Evolutionary conservation across 345 rosid genomes (phyloP).

Genomic region (Gossypium turneri): DNA sequence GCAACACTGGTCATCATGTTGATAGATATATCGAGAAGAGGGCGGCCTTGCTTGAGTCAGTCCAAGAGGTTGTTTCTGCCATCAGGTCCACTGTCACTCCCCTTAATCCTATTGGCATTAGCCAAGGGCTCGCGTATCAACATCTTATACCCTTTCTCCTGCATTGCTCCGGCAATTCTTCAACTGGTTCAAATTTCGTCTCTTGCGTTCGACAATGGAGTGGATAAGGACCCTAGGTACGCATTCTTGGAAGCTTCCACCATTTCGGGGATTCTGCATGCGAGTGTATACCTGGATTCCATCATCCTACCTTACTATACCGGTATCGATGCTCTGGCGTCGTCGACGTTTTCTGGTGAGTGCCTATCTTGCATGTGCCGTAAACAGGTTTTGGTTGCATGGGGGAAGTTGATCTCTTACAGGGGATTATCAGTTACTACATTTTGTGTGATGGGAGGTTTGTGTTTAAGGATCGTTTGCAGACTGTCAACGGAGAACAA

Average conservation of each 20-base stretch:
- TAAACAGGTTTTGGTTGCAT: conserved; percentile 53
- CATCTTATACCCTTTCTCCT: conserved; percentile 50
- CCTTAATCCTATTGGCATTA: conserved; percentile 49
- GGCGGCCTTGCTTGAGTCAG: conserved; percentile 23
- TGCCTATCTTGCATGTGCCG: conserved; percentile 74
- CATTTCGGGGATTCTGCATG: conserved; percentile 74
- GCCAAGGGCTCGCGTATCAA: conserved; percentile 72
- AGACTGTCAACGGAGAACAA: conserved; percentile 28
- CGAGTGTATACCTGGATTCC: conserved; percentile 65
- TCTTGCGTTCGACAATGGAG: conserved; percentile 48
- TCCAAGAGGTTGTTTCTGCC: conserved; percentile 55
- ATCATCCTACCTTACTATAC: conserved; percentile 78
- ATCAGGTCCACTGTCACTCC: conserved; percentile 64
- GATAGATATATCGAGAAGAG: conserved; percentile 34
- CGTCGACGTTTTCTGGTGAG: conserved; percentile 62
- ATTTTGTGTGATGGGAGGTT: conserved; percentile 44
- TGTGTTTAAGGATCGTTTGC: conserved; percentile 48
- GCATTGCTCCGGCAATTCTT: conserved; percentile 62
- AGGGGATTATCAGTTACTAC: conserved; percentile 60
- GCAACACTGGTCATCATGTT: conserved; percentile 39
- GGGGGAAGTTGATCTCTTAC: conserved; percentile 60
- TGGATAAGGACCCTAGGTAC: conserved; percentile 45
- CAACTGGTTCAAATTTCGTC: conserved; percentile 58
- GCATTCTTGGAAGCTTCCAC: conserved; percentile 71
- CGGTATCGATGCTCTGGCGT: conserved; percentile 66